Evolutionary conservation across 108 stramenopile genomes (phyloP), one percentile per base, ranked within the genome.

Genomic region (Cyclotella atomus): DNA sequence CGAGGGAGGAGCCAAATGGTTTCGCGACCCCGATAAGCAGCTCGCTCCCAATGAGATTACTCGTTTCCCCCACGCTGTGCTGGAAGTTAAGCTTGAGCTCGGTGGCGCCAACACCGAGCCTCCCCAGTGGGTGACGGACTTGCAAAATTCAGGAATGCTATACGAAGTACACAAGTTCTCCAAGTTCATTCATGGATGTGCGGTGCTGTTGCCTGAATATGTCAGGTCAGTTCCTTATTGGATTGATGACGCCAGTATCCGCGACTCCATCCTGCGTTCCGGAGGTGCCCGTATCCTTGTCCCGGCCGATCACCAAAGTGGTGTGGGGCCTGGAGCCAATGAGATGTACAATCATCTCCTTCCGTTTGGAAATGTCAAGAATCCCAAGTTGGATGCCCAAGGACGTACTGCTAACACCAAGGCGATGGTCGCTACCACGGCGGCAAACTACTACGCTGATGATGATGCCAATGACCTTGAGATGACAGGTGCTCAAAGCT

Each of bases 131-230:
- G 96, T 99, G 20, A 83, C 85, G 8, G 92, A 97, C 57, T 81
- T 98, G 75, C 89, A 97, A 69, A 90, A 91, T 57, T 88, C 84
- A 47, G 97, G 96, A 9, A 75, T 96, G 73, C 68, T 97, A 29
- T 91, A 92, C 63, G 95, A 96, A 66, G 96, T 97, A 24, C 96
- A 97, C 79, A 99, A 99, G 73, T 97, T 96, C 72, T 92, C 91
- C 29, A 97, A 98, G 62, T 99, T 95, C 69, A 90, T 89, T 53
- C 92, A 93, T 63, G 87, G 87, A n/a, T 95, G 95, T 71, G 96
- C 96, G 4, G 90, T 91, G 6, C 73, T 98, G 65, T 68, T 97
- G 19, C 92, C 96, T n/a, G 97, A 97, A 50, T 96, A 97, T 73
- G 96, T 97, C 12, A 89, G 89, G 1, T 69, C 84, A 33, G 94